phyloP scores from a whole-genome alignment of 306 rosid species.

The Vigna reflexopilosa region DNA sequence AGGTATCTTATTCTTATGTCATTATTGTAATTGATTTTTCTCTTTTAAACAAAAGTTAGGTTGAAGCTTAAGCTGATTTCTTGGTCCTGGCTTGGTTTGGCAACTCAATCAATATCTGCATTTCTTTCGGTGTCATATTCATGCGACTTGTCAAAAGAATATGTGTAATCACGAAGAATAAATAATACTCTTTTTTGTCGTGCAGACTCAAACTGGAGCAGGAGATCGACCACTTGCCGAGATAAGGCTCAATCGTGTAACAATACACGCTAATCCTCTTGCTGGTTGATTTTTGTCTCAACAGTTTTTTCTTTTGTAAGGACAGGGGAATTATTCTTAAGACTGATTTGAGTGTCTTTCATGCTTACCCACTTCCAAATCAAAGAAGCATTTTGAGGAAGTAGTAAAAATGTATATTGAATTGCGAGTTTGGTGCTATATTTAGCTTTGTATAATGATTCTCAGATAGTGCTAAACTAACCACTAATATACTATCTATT shows the following conservation, averaged over 20 bases:
- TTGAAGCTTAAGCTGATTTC: background rate
- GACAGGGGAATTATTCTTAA: slow-evolving; percentile 25
- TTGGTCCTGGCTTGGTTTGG: slow-evolving; percentile 10
- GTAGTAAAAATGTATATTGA: no score
- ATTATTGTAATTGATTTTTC: background rate
- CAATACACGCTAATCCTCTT: slow-evolving; percentile 87
- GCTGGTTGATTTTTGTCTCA: slow-evolving; percentile 57
- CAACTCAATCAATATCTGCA: background rate
- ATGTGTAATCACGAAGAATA: background rate
- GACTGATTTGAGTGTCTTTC: background rate
- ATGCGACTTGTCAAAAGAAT: background rate
- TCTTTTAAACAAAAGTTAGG: background rate
- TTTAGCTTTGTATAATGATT: background rate
- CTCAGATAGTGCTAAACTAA: background rate
- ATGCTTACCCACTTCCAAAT: no score
- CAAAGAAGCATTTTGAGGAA: no score
- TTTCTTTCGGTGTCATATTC: background rate
- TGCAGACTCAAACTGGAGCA: slow-evolving; percentile 92
- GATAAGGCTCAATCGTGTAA: slow-evolving; percentile 91
- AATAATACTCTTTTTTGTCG: background rate
- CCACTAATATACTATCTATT: background rate
- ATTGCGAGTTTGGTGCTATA: no score
- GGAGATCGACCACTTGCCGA: slow-evolving; percentile 97
- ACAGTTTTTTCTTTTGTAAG: slow-evolving; percentile 5
- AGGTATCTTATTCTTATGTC: slow-evolving; percentile 57